A percentile compares a stretch with the other conserved stretches of the same genome.
phyloP scores from a whole-genome alignment of 371 early-diverging fungal genomes.

The Antonospora locustae region DNA sequence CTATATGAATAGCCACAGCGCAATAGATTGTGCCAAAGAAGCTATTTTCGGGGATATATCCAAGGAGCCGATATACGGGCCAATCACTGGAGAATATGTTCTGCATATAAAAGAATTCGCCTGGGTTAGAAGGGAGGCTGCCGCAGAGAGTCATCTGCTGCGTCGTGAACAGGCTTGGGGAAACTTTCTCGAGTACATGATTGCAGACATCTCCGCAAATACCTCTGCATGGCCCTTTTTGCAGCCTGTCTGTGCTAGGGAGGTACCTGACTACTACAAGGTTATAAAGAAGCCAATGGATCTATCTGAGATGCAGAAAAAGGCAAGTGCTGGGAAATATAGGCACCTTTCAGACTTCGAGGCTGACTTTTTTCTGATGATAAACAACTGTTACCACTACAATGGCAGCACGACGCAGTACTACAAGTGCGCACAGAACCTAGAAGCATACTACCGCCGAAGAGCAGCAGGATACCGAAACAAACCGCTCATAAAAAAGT shows the following conservation, averaged over 20 bases:
- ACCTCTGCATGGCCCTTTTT: constrained; percentile 84
- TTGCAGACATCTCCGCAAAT: constrained; percentile 63
- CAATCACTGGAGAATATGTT: constrained; percentile 22
- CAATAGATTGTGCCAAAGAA: constrained; percentile 28
- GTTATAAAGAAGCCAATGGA: constrained; percentile 95
- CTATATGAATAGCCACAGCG: constrained; percentile 39
- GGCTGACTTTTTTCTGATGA: constrained; percentile 64
- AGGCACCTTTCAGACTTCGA: constrained; percentile 61
- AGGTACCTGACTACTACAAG: constrained; percentile 80
- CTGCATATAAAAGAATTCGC: too few species aligned
- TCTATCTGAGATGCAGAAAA: constrained; percentile 62
- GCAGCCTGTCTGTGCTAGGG: constrained; percentile 69
- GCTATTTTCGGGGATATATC: constrained; percentile 34
- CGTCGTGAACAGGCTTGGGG: constrained; percentile 26
- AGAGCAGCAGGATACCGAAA: constrained; percentile 29
- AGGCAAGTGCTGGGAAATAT: constrained; percentile 65
- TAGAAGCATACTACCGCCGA: constrained; percentile 30
- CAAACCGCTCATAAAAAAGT: too few species aligned
- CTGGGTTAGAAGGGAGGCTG: not conserved
- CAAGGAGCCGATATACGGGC: constrained; percentile 17
- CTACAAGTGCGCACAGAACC: constrained; percentile 60
- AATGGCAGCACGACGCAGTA: constrained; percentile 66
- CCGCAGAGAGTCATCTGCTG: not conserved
- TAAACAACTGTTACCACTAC: constrained; percentile 68
- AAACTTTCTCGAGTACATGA: constrained; percentile 61